Evolutionary conservation across 2,329 filamentous ascomycete genomes (phyloP).

Genomic region (Exophiala sp.): DNA sequence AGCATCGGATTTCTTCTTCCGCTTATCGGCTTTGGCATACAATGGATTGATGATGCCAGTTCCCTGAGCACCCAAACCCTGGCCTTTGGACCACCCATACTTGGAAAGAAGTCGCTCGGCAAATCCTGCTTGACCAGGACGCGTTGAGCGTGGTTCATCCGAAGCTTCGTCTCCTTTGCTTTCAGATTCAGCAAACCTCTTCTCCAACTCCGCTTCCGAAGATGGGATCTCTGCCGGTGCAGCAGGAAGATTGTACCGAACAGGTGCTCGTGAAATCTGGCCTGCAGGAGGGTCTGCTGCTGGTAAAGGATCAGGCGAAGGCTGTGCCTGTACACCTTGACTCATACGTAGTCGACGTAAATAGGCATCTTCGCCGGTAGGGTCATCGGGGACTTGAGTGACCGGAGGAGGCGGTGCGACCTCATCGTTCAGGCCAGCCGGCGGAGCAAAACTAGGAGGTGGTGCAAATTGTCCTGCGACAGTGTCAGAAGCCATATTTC

Average conservation of each 20-base stretch:
- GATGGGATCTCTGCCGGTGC: constrained; percentile 52
- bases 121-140: constrained; percentile 78
- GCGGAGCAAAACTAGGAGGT: constrained; percentile 52
- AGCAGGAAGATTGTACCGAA: constrained; percentile 63
- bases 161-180: constrained; percentile 29
- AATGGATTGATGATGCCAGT: constrained; percentile 83
- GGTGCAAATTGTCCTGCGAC: constrained; percentile 48
- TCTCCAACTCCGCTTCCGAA: constrained; percentile 52
- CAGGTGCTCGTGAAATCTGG: constrained; percentile 70
- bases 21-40: constrained; percentile 78
- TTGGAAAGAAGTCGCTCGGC: constrained; percentile 86
- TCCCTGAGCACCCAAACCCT: constrained; percentile 77
- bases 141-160: constrained; percentile 54
- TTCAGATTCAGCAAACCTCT: constrained; percentile 37
- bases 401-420: constrained; percentile 36
- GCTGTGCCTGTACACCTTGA: constrained; percentile 34
- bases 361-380: constrained; percentile 68
- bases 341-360: constrained; percentile 60
- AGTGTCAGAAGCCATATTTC: constrained; percentile 1
- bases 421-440: constrained; percentile 35
- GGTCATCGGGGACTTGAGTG: constrained; percentile 52
- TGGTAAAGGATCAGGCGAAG: constrained; percentile 34
- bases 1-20: constrained; percentile 72
- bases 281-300: constrained; percentile 36
- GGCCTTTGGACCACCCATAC: constrained; percentile 87